Percentiles rank a stretch among this genome's conserved stretches.
These are phyloP conservation scores for Aechmea fasciata DNA, from an alignment of 176 grass and related monocot genomes.

Conservation along the genomic window DNA sequence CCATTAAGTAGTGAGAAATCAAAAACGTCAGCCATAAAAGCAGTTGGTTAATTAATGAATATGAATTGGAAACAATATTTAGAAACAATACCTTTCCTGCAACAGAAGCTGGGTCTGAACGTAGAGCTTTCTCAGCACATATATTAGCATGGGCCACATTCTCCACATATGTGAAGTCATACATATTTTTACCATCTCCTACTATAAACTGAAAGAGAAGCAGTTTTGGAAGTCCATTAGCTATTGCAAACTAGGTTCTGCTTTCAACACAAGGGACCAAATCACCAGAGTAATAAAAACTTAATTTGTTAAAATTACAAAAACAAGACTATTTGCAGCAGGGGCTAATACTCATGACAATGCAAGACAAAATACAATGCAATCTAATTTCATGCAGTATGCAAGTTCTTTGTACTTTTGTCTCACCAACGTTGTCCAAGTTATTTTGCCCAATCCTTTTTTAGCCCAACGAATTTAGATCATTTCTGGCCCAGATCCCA, in stretches of 20 bases:
- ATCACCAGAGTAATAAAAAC: no score
- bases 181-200: conserved; percentile 49
- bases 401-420: no score
- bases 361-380: background rate
- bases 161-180: conserved; percentile 61
- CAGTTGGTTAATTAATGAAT: background rate
- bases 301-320: no score
- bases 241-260: no score
- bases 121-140: conserved; percentile 52
- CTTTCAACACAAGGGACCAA: no score
- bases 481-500: no score
- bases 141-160: conserved; percentile 68
- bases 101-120: conserved; percentile 32
- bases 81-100: conserved; percentile 54
- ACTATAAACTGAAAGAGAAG: conserved; percentile 53
- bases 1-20: conserved; percentile 10
- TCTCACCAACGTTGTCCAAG: no score
- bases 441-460: no score
- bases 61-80: conserved; percentile 7
- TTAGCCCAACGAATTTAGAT: no score
- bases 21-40: background rate
- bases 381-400: background rate
- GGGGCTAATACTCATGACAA: background rate
- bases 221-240: background rate
- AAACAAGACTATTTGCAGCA: background rate